phyloP scores from a whole-genome alignment of 139 green algal genomes.

The Closterium sp. region DNA sequence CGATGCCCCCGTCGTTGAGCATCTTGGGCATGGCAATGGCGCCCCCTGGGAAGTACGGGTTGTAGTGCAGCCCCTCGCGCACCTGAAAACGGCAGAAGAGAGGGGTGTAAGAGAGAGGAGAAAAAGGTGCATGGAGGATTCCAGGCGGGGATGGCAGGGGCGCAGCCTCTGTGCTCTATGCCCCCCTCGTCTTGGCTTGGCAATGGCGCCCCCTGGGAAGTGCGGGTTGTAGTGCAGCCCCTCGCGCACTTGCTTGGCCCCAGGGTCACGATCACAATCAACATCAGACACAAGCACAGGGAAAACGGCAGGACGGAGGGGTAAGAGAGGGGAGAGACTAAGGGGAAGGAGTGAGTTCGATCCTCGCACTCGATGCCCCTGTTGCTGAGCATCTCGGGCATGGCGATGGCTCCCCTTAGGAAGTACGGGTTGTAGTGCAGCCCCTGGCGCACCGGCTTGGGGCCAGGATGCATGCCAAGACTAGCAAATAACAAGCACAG shows the following conservation, averaged over 20 bases:
- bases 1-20: slow-evolving; percentile 92
- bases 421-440: slow-evolving; percentile 99
- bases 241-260: slow-evolving; percentile 82
- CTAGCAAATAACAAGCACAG: too few relatives aligned
- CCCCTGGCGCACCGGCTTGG: slow-evolving; percentile 91
- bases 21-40: slow-evolving; percentile 99
- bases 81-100: slow-evolving; percentile 46
- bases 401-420: slow-evolving; percentile 96
- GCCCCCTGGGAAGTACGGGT: slow-evolving; percentile 99
- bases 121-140: neutral
- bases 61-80: slow-evolving; percentile 98
- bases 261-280: too few relatives aligned
- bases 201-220: slow-evolving; percentile 97
- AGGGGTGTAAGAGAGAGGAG: neutral
- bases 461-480: too few relatives aligned
- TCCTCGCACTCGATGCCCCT: slow-evolving; percentile 98
- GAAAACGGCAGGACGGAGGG: too few relatives aligned
- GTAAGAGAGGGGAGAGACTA: too few relatives aligned
- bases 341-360: too few relatives aligned
- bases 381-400: slow-evolving; percentile 98
- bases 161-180: slow-evolving; percentile 98
- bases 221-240: slow-evolving; percentile 99
- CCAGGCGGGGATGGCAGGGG: too few relatives aligned
- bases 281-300: too few relatives aligned
- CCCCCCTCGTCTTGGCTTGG: slow-evolving; percentile 97